A percentile compares a stretch with the other conserved stretches of the same genome.
Conservation (phyloP, 108 stramenopile genomes). For the Cylindrotheca closterium region DNA sequence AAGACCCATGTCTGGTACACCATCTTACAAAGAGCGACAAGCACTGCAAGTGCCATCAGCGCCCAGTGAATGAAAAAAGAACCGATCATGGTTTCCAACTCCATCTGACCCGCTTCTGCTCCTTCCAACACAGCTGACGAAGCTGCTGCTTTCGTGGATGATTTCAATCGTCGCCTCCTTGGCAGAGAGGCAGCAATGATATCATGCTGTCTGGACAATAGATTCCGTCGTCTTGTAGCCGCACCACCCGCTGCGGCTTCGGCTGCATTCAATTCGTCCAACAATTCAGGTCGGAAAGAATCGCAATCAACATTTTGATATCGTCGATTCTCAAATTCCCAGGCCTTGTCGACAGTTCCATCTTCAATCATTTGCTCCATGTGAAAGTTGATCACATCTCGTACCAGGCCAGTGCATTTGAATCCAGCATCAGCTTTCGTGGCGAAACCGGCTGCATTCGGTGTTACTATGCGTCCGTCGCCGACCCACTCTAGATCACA, state of each 20-base stretch:
- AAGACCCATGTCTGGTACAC: no score
- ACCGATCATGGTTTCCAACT: background rate
- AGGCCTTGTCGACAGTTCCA: slow-evolving; percentile 25
- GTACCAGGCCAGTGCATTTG: slow-evolving; percentile 31
- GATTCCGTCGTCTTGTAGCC: background rate
- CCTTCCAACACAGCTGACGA: background rate
- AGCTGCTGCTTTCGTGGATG: background rate
- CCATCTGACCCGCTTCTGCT: background rate
- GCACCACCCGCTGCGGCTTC: background rate
- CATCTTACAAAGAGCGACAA: background rate
- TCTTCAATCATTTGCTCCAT: slow-evolving; percentile 40
- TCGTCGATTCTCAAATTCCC: background rate
- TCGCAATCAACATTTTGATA: background rate
- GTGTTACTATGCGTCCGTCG: slow-evolving; percentile 14
- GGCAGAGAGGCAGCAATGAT: no score
- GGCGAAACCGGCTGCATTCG: slow-evolving; percentile 25
- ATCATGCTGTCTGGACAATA: background rate
- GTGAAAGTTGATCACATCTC: slow-evolving; percentile 33
- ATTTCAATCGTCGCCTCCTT: background rate
- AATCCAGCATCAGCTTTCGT: slow-evolving; percentile 32
- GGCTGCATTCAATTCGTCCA: background rate
- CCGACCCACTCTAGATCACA: slow-evolving; percentile 34
- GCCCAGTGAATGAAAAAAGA: background rate
- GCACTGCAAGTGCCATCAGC: background rate
- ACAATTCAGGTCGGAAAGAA: background rate